Conservation (phyloP, 2,329 filamentous ascomycete genomes). For the Botrytis cinerea region DNA sequence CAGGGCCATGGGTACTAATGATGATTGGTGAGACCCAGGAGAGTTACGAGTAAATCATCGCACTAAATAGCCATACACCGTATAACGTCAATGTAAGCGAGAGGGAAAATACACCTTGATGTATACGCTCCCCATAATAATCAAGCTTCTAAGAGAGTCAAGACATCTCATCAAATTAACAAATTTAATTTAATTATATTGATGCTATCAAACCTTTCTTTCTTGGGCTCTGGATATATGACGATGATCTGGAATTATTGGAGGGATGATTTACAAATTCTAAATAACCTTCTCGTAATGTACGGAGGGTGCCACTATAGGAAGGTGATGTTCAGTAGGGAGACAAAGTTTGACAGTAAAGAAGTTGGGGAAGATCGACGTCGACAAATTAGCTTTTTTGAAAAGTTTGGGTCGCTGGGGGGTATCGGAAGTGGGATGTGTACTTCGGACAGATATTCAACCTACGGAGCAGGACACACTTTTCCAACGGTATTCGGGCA, state of each 20-base stretch:
- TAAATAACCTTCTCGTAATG: not conserved
- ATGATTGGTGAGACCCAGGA: not conserved
- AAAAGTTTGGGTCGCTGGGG: not conserved
- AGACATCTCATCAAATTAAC: not conserved
- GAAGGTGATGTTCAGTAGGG: not conserved
- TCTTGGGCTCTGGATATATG: not conserved
- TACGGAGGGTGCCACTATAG: not conserved
- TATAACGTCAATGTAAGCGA: not conserved
- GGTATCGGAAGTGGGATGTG: not conserved
- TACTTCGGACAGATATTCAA: not conserved
- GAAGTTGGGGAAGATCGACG: conserved; percentile 1
- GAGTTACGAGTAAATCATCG: not conserved
- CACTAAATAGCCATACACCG: not conserved
- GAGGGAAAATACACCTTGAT: not conserved
- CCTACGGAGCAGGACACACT: not conserved
- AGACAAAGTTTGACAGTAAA: not conserved
- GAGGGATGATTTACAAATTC: not conserved
- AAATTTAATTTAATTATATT: not conserved
- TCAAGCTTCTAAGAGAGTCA: not conserved
- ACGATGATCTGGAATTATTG: not conserved
- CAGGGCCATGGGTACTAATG: not conserved
- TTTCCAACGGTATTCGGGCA: not conserved
- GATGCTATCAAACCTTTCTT: not conserved
- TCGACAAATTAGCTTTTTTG: not conserved
- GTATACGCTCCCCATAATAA: not conserved